These are phyloP conservation scores for Parachlorella kessleri DNA, from an alignment of 139 green algal species.

Conservation along the genomic window DNA sequence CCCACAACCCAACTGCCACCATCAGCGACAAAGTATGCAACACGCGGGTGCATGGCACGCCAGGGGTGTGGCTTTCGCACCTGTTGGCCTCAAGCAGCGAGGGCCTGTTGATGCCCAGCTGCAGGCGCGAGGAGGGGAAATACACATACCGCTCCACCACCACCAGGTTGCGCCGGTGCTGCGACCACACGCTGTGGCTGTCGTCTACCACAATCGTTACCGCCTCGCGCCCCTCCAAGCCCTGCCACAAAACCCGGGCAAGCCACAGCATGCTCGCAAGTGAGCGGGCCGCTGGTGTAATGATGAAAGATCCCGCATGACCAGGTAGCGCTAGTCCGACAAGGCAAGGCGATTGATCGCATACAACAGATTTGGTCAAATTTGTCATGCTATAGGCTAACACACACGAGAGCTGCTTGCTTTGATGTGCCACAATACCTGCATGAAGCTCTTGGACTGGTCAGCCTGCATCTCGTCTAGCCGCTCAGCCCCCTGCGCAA, in stretches of 20 bases:
- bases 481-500: conserved; percentile 50
- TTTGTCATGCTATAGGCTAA: no score
- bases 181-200: conserved; percentile 85
- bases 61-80: conserved; percentile 10
- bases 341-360: no score
- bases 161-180: conserved; percentile 84
- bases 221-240: conserved; percentile 18
- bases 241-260: no score
- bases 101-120: conserved; percentile 23
- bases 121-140: conserved; percentile 66
- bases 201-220: conserved; percentile 91
- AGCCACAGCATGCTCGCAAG: no score
- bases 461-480: conserved; percentile 23
- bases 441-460: conserved; percentile 31
- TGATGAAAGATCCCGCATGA: no score
- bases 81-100: conserved; percentile 57
- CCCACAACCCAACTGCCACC: no score
- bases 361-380: no score
- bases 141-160: conserved; percentile 88
- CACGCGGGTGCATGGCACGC: no score
- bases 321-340: no score
- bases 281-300: no score
- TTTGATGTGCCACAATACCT: conserved; percentile 6
- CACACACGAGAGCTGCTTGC: no score
- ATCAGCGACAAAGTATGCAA: no score